These are phyloP conservation scores for Maudiozyma humilis DNA, from an alignment of 1,139 yeast species.

Conservation along the genomic window DNA sequence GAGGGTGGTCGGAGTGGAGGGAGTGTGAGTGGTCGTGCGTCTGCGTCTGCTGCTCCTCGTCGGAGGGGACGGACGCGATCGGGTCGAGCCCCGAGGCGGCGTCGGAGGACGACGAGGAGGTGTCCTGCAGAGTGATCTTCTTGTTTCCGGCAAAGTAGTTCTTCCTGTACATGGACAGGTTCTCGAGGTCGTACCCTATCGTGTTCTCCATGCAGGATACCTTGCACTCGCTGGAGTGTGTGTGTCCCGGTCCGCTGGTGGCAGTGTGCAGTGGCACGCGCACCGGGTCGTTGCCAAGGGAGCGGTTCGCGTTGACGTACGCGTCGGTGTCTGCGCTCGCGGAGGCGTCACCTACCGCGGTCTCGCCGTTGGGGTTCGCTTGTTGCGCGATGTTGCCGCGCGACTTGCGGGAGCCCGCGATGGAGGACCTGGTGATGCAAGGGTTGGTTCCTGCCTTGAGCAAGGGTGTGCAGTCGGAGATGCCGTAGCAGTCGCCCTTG, in stretches of 20 bases:
- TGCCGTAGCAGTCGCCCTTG: background rate
- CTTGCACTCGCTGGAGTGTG: constrained; percentile 9
- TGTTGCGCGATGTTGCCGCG: too few relatives aligned
- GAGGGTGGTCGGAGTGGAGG: background rate
- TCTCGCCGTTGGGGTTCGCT: background rate
- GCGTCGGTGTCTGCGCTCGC: background rate
- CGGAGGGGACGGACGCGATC: background rate
- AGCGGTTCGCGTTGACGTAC: background rate
- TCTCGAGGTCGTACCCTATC: constrained; percentile 32
- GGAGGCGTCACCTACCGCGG: too few relatives aligned
- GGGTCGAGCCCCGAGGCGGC: background rate
- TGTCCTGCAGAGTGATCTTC: constrained; percentile 6
- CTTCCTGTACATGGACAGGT: constrained; percentile 28
- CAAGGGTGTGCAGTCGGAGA: constrained; percentile 5
- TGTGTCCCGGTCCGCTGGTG: background rate
- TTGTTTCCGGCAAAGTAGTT: constrained; percentile 17
- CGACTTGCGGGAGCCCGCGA: background rate
- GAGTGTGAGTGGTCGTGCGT: background rate
- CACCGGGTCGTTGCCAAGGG: background rate
- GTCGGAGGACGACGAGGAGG: constrained; percentile 1
- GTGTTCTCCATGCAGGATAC: constrained; percentile 30
- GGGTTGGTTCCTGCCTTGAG: constrained; percentile 2
- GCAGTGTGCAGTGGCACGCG: background rate
- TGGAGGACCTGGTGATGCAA: constrained; percentile 9
- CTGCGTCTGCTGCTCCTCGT: background rate